These are phyloP conservation scores for Crithidia thermophila DNA, from an alignment of 208 protist genomes.

Conservation along the genomic window DNA sequence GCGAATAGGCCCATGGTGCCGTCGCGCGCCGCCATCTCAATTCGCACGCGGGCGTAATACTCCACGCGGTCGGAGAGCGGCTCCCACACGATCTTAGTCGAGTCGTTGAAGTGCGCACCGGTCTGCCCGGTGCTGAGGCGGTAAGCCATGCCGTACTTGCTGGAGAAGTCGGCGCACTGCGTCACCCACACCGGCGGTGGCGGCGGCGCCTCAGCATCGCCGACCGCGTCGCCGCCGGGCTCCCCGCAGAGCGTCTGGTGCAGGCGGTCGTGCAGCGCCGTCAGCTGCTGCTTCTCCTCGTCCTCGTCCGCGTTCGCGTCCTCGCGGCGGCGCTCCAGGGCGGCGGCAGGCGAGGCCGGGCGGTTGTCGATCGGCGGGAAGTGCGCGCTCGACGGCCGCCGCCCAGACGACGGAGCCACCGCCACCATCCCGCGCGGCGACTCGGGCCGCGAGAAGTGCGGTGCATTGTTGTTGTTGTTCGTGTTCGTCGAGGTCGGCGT, in stretches of 20 bases:
- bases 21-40: constrained; percentile 43
- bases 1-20: constrained; percentile 44
- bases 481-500: constrained; percentile 7
- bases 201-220: constrained; percentile 16
- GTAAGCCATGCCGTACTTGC: constrained; percentile 98
- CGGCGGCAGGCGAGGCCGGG: constrained; percentile 2
- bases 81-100: constrained; percentile 95
- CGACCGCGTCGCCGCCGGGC: constrained; percentile 4
- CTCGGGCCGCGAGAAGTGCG: constrained; percentile 12
- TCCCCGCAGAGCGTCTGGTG: constrained; percentile 60
- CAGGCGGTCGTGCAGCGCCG: constrained; percentile 65
- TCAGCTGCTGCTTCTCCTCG: constrained; percentile 59
- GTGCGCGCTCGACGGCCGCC: constrained; percentile 24
- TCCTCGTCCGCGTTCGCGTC: constrained; percentile 33
- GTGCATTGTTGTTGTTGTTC: constrained; percentile 7
- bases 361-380: constrained; percentile 16
- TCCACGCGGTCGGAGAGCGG: constrained; percentile 68
- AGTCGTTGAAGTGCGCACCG: constrained; percentile 98
- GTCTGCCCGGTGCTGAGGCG: constrained; percentile 91
- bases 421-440: constrained; percentile 13
- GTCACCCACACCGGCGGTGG: constrained; percentile 87
- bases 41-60: constrained; percentile 79
- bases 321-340: constrained; percentile 3
- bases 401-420: constrained; percentile 9
- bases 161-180: constrained; percentile 95